These are phyloP conservation scores for Phyllosticta citribraziliensis DNA, from an alignment of 2,329 filamentous ascomycete species.

Conservation along the genomic window DNA sequence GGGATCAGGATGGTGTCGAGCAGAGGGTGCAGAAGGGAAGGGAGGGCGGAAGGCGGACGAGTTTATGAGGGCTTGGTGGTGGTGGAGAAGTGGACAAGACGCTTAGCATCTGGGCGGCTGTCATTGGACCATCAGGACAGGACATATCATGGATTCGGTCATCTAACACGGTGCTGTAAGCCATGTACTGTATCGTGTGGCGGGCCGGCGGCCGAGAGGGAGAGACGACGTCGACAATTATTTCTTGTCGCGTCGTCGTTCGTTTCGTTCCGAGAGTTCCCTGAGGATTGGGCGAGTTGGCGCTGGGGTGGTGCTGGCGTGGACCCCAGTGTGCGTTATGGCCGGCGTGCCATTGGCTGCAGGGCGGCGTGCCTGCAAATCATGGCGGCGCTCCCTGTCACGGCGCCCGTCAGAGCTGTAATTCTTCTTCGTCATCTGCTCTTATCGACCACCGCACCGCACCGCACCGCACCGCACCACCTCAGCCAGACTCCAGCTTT, in stretches of 20 bases:
- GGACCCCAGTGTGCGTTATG: not conserved
- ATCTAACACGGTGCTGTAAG: not conserved
- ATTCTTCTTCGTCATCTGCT: not conserved
- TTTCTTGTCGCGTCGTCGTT: too few relatives aligned
- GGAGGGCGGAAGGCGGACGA: not conserved
- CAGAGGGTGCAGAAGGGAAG: not conserved
- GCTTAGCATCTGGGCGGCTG: not conserved
- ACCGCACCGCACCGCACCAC: too few relatives aligned
- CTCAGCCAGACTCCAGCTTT: too few relatives aligned
- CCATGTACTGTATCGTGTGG: not conserved
- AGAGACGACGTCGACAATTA: too few relatives aligned
- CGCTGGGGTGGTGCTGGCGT: not conserved
- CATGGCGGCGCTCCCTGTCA: not conserved
- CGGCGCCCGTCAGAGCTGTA: not conserved
- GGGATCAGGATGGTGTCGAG: not conserved
- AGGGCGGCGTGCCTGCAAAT: not conserved
- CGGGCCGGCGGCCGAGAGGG: not conserved
- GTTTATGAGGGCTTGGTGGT: not conserved
- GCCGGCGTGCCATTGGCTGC: not conserved
- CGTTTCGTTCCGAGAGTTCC: not conserved
- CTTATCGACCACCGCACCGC: not conserved
- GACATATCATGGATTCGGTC: not conserved
- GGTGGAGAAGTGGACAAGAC: not conserved
- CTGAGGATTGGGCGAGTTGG: not conserved
- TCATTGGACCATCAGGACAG: not conserved